These are phyloP conservation scores for Leavenworthia alabamica DNA, from an alignment of 345 rosid species.

Conservation along the genomic window DNA sequence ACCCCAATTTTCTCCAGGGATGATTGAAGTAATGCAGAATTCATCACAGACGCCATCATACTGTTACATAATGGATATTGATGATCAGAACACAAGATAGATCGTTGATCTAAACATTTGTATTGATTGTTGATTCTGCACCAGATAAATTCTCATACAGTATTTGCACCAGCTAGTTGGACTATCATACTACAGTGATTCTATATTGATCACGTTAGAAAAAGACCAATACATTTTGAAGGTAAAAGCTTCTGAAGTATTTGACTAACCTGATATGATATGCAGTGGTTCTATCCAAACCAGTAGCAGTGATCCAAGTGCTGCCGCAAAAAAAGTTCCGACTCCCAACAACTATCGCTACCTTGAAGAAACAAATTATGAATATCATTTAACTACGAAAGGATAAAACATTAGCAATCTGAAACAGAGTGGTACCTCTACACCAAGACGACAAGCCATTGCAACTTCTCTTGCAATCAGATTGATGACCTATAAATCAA, in stretches of 20 bases:
- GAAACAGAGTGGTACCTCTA: slow-evolving; percentile 47
- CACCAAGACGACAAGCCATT: slow-evolving; percentile 64
- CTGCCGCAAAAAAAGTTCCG: slow-evolving; percentile 78
- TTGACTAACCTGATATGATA: slow-evolving; percentile 67
- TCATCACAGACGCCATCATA: slow-evolving; percentile 96
- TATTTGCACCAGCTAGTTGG: neutral
- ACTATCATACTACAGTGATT: neutral
- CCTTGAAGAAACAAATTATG: slow-evolving; percentile 36
- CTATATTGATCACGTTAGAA: neutral
- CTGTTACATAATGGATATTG: slow-evolving; percentile 33
- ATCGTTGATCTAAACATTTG: neutral
- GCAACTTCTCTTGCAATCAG: slow-evolving; percentile 75
- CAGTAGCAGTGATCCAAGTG: slow-evolving; percentile 72
- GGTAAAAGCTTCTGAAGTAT: neutral
- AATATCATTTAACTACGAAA: neutral
- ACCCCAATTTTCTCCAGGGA: slow-evolving; percentile 74
- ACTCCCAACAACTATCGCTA: slow-evolving; percentile 87
- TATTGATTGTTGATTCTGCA: too few species aligned
- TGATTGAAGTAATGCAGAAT: slow-evolving; percentile 74
- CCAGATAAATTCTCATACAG: neutral
- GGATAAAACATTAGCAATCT: neutral
- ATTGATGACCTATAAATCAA: slow-evolving; percentile 52
- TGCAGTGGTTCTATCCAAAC: slow-evolving; percentile 72
- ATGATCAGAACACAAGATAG: slow-evolving; percentile 8
- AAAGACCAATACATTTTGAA: neutral